Evolutionary conservation across 169 alveolate genomes (phyloP).

Genomic region (Amoebophrya sp.): DNA sequence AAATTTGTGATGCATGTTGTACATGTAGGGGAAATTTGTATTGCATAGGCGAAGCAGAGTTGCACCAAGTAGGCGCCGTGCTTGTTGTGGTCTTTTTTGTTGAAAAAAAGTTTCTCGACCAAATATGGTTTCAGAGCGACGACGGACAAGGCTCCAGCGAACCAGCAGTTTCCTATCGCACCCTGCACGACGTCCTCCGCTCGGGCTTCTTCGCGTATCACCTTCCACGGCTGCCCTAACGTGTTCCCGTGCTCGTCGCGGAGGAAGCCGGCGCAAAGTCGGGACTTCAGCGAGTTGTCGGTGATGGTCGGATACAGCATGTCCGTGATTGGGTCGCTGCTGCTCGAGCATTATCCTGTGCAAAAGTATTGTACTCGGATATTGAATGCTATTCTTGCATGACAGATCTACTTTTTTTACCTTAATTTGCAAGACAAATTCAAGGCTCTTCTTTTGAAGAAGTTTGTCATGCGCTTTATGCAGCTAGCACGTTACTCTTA

Average conservation of each 20-base stretch:
- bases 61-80: slow-evolving; percentile 33
- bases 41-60: too few species aligned
- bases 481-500: too few species aligned
- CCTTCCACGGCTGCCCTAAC: background rate
- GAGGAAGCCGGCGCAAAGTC: background rate
- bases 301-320: background rate
- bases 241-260: background rate
- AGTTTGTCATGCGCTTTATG: too few species aligned
- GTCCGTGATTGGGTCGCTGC: background rate
- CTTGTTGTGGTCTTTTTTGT: slow-evolving; percentile 6
- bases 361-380: too few species aligned
- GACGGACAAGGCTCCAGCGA: slow-evolving; percentile 27
- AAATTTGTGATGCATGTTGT: too few species aligned
- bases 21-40: too few species aligned
- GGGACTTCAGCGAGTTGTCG: background rate
- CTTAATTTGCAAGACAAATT: too few species aligned
- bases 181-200: slow-evolving; percentile 25
- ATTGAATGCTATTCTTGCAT: too few species aligned
- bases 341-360: too few species aligned
- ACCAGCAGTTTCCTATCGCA: slow-evolving; percentile 41
- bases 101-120: background rate
- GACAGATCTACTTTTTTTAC: too few species aligned
- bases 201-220: background rate
- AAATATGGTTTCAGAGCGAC: slow-evolving; percentile 24
- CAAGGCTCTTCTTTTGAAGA: too few species aligned